phyloP scores from a whole-genome alignment of 1,284 basidiomycete species.

The Cryptococcus depauperatus region DNA sequence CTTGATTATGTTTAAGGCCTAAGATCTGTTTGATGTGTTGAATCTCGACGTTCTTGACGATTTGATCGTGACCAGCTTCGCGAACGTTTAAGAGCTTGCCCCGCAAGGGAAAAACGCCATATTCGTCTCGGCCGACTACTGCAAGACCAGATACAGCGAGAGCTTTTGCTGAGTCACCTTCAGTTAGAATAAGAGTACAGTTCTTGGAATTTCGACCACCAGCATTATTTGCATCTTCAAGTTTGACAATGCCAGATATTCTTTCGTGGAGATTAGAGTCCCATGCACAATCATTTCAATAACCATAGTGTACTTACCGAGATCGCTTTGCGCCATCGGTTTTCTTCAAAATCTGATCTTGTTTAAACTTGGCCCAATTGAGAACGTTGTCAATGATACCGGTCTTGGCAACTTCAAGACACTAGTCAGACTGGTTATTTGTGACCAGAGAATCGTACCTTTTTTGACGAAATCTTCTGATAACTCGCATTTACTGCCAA shows the following conservation, averaged over 20 bases:
- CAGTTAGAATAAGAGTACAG: conserved; percentile 94
- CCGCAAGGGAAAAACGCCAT: conserved; percentile 94
- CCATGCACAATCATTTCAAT: neutral
- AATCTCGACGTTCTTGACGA: conserved; percentile 97
- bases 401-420: conserved; percentile 68
- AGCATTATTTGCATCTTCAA: conserved; percentile 96
- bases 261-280: conserved; percentile 50
- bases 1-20: conserved; percentile 88
- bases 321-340: conserved; percentile 91
- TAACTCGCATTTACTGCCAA: conserved; percentile 77
- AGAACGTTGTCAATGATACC: conserved; percentile 87
- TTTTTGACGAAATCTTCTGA: conserved; percentile 95
- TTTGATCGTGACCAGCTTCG: conserved; percentile 89
- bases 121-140: conserved; percentile 93
- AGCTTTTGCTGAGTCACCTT: conserved; percentile 98
- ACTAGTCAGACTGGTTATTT: neutral
- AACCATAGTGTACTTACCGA: conserved; percentile 50
- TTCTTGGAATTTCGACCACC: conserved; percentile 71
- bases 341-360: conserved; percentile 91
- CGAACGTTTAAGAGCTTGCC: conserved; percentile 97
- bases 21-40: conserved; percentile 97
- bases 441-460: conserved; percentile 49
- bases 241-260: conserved; percentile 83
- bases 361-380: conserved; percentile 94
- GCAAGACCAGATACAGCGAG: conserved; percentile 89